Base-by-base conservation (phyloP, 805 yeast genomes). In the Ogataea ramenticola region DNA sequence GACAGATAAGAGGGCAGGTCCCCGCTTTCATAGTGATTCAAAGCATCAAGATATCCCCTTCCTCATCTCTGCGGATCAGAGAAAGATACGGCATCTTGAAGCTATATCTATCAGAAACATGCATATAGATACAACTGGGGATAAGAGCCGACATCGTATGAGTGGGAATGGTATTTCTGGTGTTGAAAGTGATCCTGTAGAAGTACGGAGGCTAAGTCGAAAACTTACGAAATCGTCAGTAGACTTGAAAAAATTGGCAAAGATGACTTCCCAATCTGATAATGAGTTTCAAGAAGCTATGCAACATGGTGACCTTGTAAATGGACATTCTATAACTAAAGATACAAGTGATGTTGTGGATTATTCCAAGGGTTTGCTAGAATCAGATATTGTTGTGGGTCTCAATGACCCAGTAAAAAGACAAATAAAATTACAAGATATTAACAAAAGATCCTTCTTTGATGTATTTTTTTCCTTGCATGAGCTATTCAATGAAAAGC, bases 381-480 rank as follows among this genome's bases (percentile, higher is more conserved):
- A 38, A 32, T 20, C 19, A 17, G 39, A 43, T n/a, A 41, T 31
- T 5, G 42, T 42, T 0, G 40, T 43, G 12, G 55, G 53, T 8
- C 26, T 46, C 10, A 41, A 47, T 26, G 54, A 52, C 10, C 56
- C 55, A 24, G 43, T 56, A 2, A 54, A 54, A 32, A 45, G 57
- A 41, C 71, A 66, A 36, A 30, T 49, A 8, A 47, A 53, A 32
- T 45, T 59, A 11, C 70, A 62, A 41, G 41, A 52, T 1, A 36
- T 63, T 17, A 65, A 62, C 48, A 38, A 47, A 6, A 41, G 46
- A 10, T 51, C 52, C 11, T 59, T 68, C 38, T 49, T 58, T 8
- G 64, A 66, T 37, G 58, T 57, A 1, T 70, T 70, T 46, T 62
- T 60, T 36, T 63, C 72, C 0, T 27, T 70, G 9, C 68, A 65